Conservation (phyloP, 139 green algal genomes). For the Trebouxia sp. region DNA sequence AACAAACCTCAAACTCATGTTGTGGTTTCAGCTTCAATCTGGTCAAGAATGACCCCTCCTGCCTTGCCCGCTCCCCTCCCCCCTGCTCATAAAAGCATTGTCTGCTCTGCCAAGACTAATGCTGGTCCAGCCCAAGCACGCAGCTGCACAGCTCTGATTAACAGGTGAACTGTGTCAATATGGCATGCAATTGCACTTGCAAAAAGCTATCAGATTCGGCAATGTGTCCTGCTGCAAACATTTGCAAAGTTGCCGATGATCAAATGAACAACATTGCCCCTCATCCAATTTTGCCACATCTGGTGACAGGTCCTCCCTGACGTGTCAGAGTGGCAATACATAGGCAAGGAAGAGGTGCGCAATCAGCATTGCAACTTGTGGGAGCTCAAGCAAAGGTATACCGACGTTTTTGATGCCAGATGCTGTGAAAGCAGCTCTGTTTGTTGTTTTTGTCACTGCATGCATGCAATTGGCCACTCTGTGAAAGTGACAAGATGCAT, state of each 20-base stretch:
- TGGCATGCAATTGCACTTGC: too few relatives aligned
- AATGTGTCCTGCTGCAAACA: too few relatives aligned
- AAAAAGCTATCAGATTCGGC: too few relatives aligned
- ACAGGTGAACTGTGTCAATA: too few relatives aligned
- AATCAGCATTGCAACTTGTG: constrained; percentile 16
- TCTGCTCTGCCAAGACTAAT: too few relatives aligned
- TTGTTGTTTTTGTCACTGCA: neutral
- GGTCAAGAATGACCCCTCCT: neutral
- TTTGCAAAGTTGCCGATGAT: neutral
- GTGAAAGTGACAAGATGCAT: neutral
- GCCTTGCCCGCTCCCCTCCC: too few relatives aligned
- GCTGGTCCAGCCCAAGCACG: too few relatives aligned
- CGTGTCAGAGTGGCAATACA: constrained; percentile 23
- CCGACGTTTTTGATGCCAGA: too few relatives aligned
- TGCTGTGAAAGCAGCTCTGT: too few relatives aligned
- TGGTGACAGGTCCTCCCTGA: constrained; percentile 30
- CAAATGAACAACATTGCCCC: neutral
- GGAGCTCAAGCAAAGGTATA: constrained; percentile 27
- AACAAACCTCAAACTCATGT: too few relatives aligned
- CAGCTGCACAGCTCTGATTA: too few relatives aligned
- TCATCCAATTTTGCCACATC: neutral
- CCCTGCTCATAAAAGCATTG: too few relatives aligned
- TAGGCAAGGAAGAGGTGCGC: constrained; percentile 6
- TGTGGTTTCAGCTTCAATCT: neutral
- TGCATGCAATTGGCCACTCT: neutral